These are phyloP conservation scores for Diaporthe sp. DNA, from an alignment of 2,329 filamentous ascomycete species.

Conservation along the genomic window DNA sequence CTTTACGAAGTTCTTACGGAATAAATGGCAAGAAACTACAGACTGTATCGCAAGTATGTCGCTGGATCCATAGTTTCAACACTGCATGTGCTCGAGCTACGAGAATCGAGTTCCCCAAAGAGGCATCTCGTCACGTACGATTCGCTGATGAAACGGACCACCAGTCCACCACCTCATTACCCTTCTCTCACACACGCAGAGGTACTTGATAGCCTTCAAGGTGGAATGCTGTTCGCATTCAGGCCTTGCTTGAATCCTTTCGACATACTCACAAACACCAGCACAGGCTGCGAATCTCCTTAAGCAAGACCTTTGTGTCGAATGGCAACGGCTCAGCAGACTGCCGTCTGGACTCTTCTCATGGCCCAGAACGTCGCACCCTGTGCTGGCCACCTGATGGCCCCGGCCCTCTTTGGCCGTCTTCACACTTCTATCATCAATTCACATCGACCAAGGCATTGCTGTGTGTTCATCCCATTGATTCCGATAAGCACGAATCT, in stretches of 20 bases:
- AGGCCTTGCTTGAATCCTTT: neutral
- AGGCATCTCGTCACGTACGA: neutral
- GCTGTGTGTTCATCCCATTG: conserved; percentile 34
- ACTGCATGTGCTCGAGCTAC: neutral
- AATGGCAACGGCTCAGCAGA: no score
- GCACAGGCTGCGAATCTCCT: neutral
- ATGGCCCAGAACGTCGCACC: neutral
- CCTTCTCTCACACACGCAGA: neutral
- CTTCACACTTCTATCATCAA: neutral
- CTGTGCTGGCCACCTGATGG: no score
- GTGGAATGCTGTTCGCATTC: neutral
- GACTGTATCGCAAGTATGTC: neutral
- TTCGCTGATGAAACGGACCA: neutral
- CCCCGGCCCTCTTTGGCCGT: neutral
- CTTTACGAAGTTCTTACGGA: neutral
- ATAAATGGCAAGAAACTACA: neutral
- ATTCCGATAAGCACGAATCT: conserved; percentile 39
- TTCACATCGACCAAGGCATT: neutral
- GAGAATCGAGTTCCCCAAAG: neutral
- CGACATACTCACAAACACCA: neutral
- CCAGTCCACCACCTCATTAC: neutral
- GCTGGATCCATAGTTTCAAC: neutral
- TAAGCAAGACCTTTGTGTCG: neutral
- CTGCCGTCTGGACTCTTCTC: neutral
- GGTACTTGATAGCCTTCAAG: neutral